Conservation (phyloP, 129 eudicot genomes). For the Tanacetum coccineum region DNA sequence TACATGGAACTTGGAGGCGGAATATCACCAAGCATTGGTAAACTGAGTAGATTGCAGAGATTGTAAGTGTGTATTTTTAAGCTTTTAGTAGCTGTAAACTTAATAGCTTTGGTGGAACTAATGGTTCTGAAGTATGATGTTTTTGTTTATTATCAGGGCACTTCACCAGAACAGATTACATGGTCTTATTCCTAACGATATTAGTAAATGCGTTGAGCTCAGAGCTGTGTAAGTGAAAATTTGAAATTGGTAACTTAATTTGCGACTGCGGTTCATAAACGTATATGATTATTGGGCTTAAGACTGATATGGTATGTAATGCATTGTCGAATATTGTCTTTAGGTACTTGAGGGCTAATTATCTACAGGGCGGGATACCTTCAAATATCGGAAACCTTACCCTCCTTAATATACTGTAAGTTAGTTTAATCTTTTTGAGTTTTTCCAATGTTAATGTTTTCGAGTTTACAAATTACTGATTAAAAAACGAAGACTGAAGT, state of each 20-base stretch:
- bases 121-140: constrained; percentile 6
- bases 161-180: constrained; percentile 94
- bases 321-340: neutral
- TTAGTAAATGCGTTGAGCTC: constrained; percentile 69
- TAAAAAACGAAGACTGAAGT: neutral
- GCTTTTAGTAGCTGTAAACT: neutral
- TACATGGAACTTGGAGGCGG: constrained; percentile 85
- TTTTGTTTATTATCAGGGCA: constrained; percentile 48
- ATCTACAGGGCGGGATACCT: constrained; percentile 95
- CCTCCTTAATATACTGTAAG: constrained; percentile 71
- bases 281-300: constrained; percentile 10
- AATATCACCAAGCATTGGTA: constrained; percentile 88
- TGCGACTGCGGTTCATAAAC: neutral
- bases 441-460: constrained; percentile 2
- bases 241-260: neutral
- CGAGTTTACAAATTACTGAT: neutral
- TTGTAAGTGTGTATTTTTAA: constrained; percentile 46
- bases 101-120: neutral
- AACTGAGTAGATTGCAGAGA: constrained; percentile 76
- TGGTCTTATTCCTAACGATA: constrained; percentile 79
- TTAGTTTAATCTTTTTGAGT: constrained; percentile 11
- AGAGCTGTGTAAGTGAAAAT: constrained; percentile 80
- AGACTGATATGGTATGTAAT: neutral
- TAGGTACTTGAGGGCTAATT: constrained; percentile 89
- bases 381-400: constrained; percentile 81